Evolutionary conservation across 768 basidiomycete genomes (phyloP).

Genomic region (Tephrocybe sp.): DNA sequence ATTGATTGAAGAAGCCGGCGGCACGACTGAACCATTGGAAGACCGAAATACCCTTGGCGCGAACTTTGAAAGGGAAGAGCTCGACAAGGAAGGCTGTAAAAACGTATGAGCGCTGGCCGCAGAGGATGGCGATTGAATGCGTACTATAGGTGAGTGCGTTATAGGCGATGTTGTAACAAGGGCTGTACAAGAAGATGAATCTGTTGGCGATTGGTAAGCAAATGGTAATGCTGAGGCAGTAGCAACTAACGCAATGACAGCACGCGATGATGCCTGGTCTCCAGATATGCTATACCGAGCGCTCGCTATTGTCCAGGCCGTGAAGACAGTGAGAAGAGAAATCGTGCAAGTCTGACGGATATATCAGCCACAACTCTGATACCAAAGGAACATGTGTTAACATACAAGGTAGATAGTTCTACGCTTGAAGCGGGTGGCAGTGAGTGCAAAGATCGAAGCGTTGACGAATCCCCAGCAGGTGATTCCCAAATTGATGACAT

Average conservation of each 20-base stretch:
- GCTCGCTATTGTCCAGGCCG: slow-evolving; percentile 56
- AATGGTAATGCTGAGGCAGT: background rate
- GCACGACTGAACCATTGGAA: slow-evolving; percentile 59
- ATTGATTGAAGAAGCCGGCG: slow-evolving; percentile 64
- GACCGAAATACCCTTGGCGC: slow-evolving; percentile 59
- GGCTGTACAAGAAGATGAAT: slow-evolving; percentile 58
- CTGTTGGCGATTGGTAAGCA: slow-evolving; percentile 22
- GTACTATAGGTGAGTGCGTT: slow-evolving; percentile 56
- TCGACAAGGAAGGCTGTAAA: slow-evolving; percentile 61
- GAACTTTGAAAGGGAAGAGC: slow-evolving; percentile 63
- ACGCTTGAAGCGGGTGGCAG: slow-evolving; percentile 45
- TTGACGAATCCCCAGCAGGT: slow-evolving; percentile 59
- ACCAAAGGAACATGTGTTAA: background rate
- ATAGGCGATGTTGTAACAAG: slow-evolving; percentile 54
- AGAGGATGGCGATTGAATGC: background rate
- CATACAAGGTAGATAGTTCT: slow-evolving; percentile 50
- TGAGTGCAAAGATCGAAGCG: slow-evolving; percentile 49
- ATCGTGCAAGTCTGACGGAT: slow-evolving; percentile 42
- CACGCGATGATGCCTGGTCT: slow-evolving; percentile 43
- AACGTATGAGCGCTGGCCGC: slow-evolving; percentile 36
- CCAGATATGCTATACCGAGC: slow-evolving; percentile 42
- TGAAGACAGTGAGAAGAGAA: slow-evolving; percentile 47
- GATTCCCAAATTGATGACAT: slow-evolving; percentile 54
- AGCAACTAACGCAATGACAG: slow-evolving; percentile 46
- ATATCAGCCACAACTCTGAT: background rate